phyloP scores from a whole-genome alignment of 2,329 filamentous ascomycete genomes.

The Fusarium neocosmosporiellum region DNA sequence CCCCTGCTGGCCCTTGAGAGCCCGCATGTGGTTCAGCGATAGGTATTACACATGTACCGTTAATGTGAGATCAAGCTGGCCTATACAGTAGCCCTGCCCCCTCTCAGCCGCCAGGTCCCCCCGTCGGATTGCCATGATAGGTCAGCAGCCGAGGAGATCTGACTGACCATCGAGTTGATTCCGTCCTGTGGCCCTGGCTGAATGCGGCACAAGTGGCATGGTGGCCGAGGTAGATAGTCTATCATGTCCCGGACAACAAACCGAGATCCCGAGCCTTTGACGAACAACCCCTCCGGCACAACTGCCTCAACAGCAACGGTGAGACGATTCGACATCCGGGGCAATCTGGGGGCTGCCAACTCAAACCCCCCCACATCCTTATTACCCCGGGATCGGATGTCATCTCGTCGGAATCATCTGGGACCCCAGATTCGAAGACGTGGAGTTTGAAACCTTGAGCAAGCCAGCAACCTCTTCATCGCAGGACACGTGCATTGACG shows the following conservation, averaged over 20 bases:
- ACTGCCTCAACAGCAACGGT: not conserved
- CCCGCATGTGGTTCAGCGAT: not conserved
- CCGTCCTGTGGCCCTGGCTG: not conserved
- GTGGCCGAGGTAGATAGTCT: slow-evolving; percentile 23
- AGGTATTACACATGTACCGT: slow-evolving; percentile 5
- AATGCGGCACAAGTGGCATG: not conserved
- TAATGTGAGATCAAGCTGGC: slow-evolving; percentile 7
- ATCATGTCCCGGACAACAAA: slow-evolving; percentile 13
- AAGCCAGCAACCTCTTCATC: not conserved
- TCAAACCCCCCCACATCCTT: slow-evolving; percentile 37
- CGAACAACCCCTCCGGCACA: slow-evolving; percentile 1
- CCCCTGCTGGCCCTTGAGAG: slow-evolving; percentile 1
- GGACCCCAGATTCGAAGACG: slow-evolving; percentile 2
- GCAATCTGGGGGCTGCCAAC: slow-evolving; percentile 10
- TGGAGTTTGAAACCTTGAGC: slow-evolving; percentile 2
- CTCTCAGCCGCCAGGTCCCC: not conserved
- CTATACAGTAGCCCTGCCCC: not conserved
- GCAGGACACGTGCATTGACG: not conserved
- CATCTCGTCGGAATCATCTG: slow-evolving; percentile 21
- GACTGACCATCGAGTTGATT: not conserved
- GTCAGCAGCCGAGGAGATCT: slow-evolving; percentile 11
- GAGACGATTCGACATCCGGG: not conserved
- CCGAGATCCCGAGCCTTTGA: slow-evolving; percentile 23
- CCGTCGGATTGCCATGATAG: slow-evolving; percentile 3
- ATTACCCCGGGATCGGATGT: slow-evolving; percentile 36